Evolutionary conservation across 768 basidiomycete species (phyloP), one percentile per base, ranked within the genome.

Genomic region (Bullera alba): DNA sequence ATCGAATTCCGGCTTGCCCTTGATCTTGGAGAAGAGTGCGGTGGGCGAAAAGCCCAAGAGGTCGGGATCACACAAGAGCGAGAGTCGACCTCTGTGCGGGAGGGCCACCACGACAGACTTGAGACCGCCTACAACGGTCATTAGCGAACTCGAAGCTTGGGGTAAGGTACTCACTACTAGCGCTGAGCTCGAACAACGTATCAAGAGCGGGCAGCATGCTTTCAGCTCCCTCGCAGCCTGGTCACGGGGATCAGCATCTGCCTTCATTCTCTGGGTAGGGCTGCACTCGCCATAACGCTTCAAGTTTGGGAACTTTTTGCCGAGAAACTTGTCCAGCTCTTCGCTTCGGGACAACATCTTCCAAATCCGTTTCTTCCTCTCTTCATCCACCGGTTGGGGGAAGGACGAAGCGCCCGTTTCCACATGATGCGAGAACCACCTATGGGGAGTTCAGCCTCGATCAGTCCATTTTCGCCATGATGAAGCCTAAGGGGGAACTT

Each of bases 161-260:
- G n/a, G n/a, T n/a, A n/a, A 14, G 28, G 16, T 53, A 51, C 61
- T 19, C 44, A 82, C 83, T 79, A 60, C 75, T 72, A 2, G 86
- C 78, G 6, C 87, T 83, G 2, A 79, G 76, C 0, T 77, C 74
- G 60, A 95, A 87, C 16, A 95, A 70, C 0, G 80, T 76, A 53
- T 91, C 87, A 2, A 93, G 75, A 1, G 88, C 90, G 3, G 88
- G 85, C 22, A 95, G 73, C 90, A 93, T 92, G 2, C 87, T 88
- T 74, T 93, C 91, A 1, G 85, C 91, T 2, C 91, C 91, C 71
- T 95, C 90, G 30, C 92, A 77, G 0, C 87, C 89, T 63, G 50
- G 10, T 19, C 42, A 28, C 7, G 22, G 36, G 32, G 21, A 22
- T 41, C 38, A 14, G 8, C 10, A 41, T 41, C 38, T n/a, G n/a